Evolutionary conservation across 768 basidiomycete species (phyloP), one percentile per base, ranked within the genome.

Genomic region (Rubroboletus pulcherrimus): DNA sequence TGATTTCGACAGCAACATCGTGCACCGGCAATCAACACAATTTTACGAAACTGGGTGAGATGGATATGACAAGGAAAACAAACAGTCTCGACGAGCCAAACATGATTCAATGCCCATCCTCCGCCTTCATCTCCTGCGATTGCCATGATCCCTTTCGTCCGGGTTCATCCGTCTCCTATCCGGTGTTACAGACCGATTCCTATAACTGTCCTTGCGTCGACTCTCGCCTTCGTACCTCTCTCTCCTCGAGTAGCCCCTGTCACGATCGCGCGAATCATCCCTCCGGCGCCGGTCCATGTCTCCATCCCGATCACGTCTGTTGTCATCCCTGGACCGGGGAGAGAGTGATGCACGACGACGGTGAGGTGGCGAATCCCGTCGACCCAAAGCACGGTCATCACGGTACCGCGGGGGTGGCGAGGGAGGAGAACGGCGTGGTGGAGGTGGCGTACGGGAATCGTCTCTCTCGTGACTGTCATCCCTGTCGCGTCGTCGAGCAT

Each of bases 381-480:
- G 52, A 58, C 68, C 44, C 33, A 50, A 59, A n/a, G 41, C 19
- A 11, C 59, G 63, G 17, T 70, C 60, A 1, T 65, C 67, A 6
- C 60, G 63, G 17, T 69, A 60, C 48, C 71, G 66, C 14, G 61
- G 62, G 1, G 62, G 63, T 2, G 72, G 66, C 10, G 73, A 63
- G 10, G 67, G 63, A 43, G 66, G 63, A 43, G 66, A 55, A 52
- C 54, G 66, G 15, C 51, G 70, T 5, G 67, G 68, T 11, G 71
- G 73, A 6, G 74, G 69, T 5, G 71, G 74, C 8, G 71, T 67
- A 24, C 66, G 73, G 10, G 75, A 75, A 30, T 62, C 63, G 21
- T 70, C 70, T 19, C 72, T 66, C 24, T 65, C 62, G n/a, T 64
- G 62, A 29, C 58, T 61, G 33, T 55, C 52, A 5, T 63, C 57